phyloP scores from a whole-genome alignment of 495 filamentous ascomycete genomes.

The Cetradonia linearis region DNA sequence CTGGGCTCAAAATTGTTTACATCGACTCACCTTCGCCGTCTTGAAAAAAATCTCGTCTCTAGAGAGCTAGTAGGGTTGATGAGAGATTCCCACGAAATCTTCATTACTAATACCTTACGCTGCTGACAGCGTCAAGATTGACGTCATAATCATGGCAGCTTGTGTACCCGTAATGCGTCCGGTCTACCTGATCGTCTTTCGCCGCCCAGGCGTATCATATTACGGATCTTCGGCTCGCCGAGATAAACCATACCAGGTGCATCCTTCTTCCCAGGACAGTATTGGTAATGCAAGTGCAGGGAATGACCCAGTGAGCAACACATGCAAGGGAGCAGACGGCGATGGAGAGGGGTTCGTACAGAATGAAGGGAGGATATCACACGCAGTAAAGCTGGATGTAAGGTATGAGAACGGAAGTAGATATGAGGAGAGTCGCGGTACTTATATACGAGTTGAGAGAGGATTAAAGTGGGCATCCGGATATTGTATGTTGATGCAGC shows the following conservation, averaged over 20 bases:
- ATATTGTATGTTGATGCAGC: neutral
- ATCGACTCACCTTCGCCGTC: no score
- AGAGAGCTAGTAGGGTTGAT: neutral
- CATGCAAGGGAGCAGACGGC: neutral
- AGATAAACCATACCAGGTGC: neutral
- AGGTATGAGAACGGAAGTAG: neutral
- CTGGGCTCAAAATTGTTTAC: no score
- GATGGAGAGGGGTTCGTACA: slow-evolving; percentile 4
- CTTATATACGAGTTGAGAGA: neutral
- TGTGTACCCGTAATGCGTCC: slow-evolving; percentile 9
- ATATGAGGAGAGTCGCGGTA: neutral
- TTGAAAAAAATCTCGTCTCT: neutral
- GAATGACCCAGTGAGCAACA: neutral
- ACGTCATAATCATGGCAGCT: neutral
- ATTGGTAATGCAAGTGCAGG: neutral
- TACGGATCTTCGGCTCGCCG: neutral
- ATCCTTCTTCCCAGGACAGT: neutral
- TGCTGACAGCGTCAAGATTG: slow-evolving; percentile 7
- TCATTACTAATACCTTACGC: neutral
- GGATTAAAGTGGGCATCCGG: neutral
- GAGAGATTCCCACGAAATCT: neutral
- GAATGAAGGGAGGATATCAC: neutral
- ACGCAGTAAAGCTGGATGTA: slow-evolving; percentile 2
- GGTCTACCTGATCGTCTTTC: slow-evolving; percentile 1
- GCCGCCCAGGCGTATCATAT: neutral